These are phyloP conservation scores for Ogataea pini DNA, from an alignment of 805 yeast genomes.

Conservation along the genomic window DNA sequence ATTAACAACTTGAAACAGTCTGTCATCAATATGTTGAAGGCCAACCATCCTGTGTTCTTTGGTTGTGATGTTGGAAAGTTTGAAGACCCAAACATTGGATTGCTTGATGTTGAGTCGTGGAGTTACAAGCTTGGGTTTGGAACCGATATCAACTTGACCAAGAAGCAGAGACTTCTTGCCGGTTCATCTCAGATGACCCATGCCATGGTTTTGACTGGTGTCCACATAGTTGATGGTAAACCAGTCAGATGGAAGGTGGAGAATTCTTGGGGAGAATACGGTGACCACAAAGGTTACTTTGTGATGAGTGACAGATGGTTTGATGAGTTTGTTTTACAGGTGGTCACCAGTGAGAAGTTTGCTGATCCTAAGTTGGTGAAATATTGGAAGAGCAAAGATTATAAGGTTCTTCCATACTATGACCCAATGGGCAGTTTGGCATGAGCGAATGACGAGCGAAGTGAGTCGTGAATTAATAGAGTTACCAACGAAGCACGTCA, in stretches of 20 bases:
- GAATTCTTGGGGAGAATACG: slow-evolving; percentile 78
- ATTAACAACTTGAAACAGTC: slow-evolving; percentile 57
- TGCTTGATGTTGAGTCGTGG: slow-evolving; percentile 72
- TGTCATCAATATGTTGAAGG: slow-evolving; percentile 68
- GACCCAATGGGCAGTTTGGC: slow-evolving; percentile 84
- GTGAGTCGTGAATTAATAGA: no score
- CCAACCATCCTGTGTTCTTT: slow-evolving; percentile 80
- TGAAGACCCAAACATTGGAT: slow-evolving; percentile 60
- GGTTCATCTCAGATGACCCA: slow-evolving; percentile 76
- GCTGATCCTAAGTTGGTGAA: slow-evolving; percentile 40
- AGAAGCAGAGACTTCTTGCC: slow-evolving; percentile 36
- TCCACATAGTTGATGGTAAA: slow-evolving; percentile 59
- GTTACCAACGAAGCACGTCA: no score
- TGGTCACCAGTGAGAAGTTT: slow-evolving; percentile 44
- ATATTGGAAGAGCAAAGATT: slow-evolving; percentile 51
- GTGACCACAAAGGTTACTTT: slow-evolving; percentile 68
- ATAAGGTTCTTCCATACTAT: slow-evolving; percentile 60
- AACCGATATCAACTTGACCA: slow-evolving; percentile 34
- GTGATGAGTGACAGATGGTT: slow-evolving; percentile 75
- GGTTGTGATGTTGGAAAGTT: slow-evolving; percentile 86
- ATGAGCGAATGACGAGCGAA: slow-evolving; percentile 4
- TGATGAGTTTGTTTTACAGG: slow-evolving; percentile 74
- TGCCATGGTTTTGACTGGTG: slow-evolving; percentile 86
- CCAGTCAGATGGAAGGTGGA: slow-evolving; percentile 76
- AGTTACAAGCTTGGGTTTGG: slow-evolving; percentile 63